phyloP scores from a whole-genome alignment of 192 early-diverging fungal genomes.

The Entomortierella chlamydospora region DNA sequence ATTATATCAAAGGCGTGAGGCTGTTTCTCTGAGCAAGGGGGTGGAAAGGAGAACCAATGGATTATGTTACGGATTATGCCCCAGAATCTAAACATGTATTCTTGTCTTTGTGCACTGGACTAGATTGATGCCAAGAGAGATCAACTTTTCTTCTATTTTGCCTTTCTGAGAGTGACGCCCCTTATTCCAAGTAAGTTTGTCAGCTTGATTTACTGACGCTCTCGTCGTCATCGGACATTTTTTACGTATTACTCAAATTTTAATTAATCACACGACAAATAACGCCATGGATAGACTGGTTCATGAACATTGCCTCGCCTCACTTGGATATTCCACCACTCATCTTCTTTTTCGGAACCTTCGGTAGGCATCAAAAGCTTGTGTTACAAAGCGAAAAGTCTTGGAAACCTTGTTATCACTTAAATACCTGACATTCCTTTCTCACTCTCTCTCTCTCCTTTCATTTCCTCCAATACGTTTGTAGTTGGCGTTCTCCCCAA shows the following conservation, averaged over 20 bases:
- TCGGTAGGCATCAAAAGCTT: slow-evolving; percentile 14
- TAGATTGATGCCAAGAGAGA: slow-evolving; percentile 50
- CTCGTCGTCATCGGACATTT: no score
- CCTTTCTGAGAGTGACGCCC: slow-evolving; percentile 48
- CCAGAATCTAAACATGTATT: no score
- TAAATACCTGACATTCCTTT: no score
- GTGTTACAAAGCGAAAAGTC: not conserved
- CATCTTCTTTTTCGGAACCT: slow-evolving; percentile 53
- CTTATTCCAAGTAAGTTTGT: slow-evolving; percentile 47
- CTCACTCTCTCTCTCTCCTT: no score
- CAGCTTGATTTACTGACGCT: no score
- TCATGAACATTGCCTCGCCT: slow-evolving; percentile 58
- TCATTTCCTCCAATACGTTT: no score
- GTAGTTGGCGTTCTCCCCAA: slow-evolving; percentile 53
- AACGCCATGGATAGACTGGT: slow-evolving; percentile 44
- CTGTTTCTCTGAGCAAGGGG: not conserved
- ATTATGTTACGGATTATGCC: no score
- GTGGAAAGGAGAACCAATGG: no score
- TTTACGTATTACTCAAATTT: no score
- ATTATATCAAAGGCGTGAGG: no score
- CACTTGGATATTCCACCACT: slow-evolving; percentile 45
- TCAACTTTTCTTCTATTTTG: slow-evolving; percentile 51
- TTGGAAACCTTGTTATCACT: not conserved
- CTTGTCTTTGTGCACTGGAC: not conserved
- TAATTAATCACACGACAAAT: no score